Evolutionary conservation across 345 rosid species (phyloP).

Genomic region (Hirschfeldia incana): DNA sequence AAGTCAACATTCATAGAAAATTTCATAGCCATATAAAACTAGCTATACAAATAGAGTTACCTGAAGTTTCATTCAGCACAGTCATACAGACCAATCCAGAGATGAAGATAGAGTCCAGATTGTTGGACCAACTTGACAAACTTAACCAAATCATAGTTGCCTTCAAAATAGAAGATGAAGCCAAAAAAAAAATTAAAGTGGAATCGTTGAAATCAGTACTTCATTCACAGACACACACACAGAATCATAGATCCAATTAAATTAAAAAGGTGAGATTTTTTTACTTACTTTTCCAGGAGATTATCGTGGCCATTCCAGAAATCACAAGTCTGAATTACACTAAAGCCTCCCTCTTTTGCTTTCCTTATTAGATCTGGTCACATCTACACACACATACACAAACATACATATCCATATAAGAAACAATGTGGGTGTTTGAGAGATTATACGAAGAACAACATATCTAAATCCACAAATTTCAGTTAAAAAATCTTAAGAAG

Average conservation of each 20-base stretch:
- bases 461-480: too few species aligned
- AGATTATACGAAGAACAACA: not conserved
- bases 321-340: constrained; percentile 97
- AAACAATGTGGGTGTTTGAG: constrained; percentile 9
- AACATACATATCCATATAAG: not conserved
- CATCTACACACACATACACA: constrained; percentile 62
- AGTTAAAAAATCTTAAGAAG: too few species aligned
- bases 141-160: constrained; percentile 65
- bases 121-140: constrained; percentile 68
- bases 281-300: constrained; percentile 74
- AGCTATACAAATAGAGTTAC: too few species aligned
- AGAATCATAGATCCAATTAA: not conserved
- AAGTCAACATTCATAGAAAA: too few species aligned
- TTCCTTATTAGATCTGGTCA: constrained; percentile 98
- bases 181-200: constrained; percentile 20
- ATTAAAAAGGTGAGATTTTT: constrained; percentile 10
- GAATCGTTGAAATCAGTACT: constrained; percentile 22
- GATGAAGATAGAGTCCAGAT: constrained; percentile 86
- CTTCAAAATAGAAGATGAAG: constrained; percentile 56
- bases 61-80: too few species aligned
- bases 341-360: constrained; percentile 94
- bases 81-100: too few species aligned
- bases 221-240: constrained; percentile 18
- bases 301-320: constrained; percentile 99
- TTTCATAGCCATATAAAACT: too few species aligned